A percentile compares a stretch with the other conserved stretches of the same genome.
phyloP scores from a whole-genome alignment of 331 rosid genomes.

The Telfairia occidentalis region DNA sequence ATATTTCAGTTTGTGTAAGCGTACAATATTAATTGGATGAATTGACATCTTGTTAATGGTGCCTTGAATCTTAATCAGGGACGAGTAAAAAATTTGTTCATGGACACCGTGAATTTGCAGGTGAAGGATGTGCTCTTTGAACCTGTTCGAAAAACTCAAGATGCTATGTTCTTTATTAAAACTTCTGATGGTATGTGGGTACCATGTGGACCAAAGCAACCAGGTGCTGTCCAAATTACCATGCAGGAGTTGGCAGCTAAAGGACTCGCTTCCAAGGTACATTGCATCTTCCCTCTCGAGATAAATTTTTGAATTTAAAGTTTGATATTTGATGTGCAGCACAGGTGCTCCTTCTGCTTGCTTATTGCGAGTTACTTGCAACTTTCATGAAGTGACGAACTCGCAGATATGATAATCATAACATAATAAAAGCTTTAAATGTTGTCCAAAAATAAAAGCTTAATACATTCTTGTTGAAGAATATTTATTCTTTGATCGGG shows the following conservation, averaged over 20 bases:
- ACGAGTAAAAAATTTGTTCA: neutral
- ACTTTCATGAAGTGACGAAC: neutral
- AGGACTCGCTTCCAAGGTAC: constrained; percentile 87
- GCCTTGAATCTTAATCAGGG: neutral
- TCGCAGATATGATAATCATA: neutral
- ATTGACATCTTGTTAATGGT: neutral
- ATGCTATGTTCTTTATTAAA: constrained; percentile 77
- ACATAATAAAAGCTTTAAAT: neutral
- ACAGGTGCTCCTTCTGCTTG: neutral
- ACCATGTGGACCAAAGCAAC: constrained; percentile 90
- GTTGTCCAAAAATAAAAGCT: neutral
- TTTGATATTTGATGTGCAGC: neutral
- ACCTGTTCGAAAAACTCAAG: constrained; percentile 98
- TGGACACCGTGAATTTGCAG: constrained; percentile 24
- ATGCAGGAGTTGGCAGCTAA: constrained; percentile 75
- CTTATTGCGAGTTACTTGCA: neutral
- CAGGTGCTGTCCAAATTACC: constrained; percentile 55
- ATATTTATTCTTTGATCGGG: neutral
- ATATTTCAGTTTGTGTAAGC: constrained; percentile 90
- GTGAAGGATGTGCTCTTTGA: constrained; percentile 91
- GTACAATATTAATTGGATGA: constrained; percentile 3
- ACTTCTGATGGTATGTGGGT: constrained; percentile 64
- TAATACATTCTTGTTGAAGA: neutral
- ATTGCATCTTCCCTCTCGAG: neutral
- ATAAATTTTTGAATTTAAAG: neutral